Percentiles rank a stretch among this genome's conserved stretches.
Evolutionary conservation across 805 yeast genomes (phyloP).

Genomic region (Schwanniomyces polymorphus): DNA sequence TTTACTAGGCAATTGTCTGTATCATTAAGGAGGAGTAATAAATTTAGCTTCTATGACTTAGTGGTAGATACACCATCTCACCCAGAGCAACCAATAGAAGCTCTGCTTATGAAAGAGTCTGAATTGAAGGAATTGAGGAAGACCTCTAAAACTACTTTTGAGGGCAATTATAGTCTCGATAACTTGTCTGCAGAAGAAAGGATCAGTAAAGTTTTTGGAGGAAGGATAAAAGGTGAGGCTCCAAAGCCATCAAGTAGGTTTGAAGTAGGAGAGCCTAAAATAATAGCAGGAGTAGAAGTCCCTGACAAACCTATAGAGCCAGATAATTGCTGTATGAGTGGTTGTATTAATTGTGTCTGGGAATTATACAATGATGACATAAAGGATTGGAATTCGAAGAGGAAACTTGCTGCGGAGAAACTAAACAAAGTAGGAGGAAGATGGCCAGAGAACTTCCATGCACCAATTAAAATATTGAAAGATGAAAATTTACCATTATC

Average conservation of each 20-base stretch:
- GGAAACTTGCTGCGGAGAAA: constrained; percentile 55
- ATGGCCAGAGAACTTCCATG: constrained; percentile 45
- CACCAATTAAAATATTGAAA: constrained; percentile 33
- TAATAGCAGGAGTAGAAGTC: constrained; percentile 63
- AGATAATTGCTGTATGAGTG: constrained; percentile 96
- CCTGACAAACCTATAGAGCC: constrained; percentile 89
- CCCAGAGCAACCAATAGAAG: constrained; percentile 34
- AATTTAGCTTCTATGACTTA: constrained; percentile 33
- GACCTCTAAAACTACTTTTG: constrained; percentile 23
- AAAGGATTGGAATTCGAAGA: constrained; percentile 69
- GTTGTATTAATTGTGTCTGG: constrained; percentile 97
- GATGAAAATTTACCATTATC: constrained; percentile 38
- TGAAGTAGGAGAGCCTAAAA: constrained; percentile 33
- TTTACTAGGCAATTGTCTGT: not conserved
- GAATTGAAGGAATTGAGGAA: constrained; percentile 18
- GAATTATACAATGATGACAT: constrained; percentile 86
- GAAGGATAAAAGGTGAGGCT: constrained; percentile 53
- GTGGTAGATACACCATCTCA: constrained; percentile 31
- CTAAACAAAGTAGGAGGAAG: constrained; percentile 38
- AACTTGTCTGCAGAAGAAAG: constrained; percentile 44
- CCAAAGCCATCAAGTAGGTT: constrained; percentile 40
- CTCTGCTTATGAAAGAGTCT: constrained; percentile 20
- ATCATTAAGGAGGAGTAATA: not conserved
- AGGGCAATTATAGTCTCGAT: constrained; percentile 32
- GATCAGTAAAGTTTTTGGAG: constrained; percentile 54